Conservation (phyloP, 2,329 filamentous ascomycete genomes). For the Epichloe hybrida region DNA sequence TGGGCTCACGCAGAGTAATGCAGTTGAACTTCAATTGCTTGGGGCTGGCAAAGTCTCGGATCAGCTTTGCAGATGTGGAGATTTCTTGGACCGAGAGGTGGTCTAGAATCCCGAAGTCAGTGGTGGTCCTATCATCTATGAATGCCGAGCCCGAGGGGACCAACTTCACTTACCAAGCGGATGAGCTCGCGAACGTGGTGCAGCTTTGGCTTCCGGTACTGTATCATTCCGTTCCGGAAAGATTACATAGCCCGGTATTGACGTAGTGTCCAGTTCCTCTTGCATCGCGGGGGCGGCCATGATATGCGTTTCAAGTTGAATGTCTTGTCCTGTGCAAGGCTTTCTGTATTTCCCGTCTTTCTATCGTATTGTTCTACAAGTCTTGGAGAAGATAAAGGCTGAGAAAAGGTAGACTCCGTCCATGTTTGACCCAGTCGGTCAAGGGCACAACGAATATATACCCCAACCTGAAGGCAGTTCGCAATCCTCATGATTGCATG, state of each 20-base stretch:
- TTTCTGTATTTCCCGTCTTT: background rate
- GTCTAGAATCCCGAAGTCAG: conserved; percentile 17
- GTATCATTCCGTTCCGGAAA: conserved; percentile 28
- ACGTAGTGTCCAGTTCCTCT: conserved; percentile 22
- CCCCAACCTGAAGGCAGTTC: background rate
- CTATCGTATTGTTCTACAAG: conserved; percentile 1
- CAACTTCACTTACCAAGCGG: conserved; percentile 19
- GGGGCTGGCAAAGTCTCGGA: conserved; percentile 25
- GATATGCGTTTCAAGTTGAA: background rate
- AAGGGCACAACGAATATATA: conserved; percentile 2
- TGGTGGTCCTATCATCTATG: background rate
- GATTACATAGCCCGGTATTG: conserved; percentile 32
- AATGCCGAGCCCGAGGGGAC: background rate
- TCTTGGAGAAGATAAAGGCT: background rate
- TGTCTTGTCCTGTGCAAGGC: background rate
- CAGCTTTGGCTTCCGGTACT: conserved; percentile 20
- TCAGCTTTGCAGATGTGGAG: conserved; percentile 31
- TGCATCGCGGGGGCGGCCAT: conserved; percentile 11
- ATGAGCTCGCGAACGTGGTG: conserved; percentile 18
- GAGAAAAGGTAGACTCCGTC: background rate
- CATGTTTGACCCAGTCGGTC: background rate
- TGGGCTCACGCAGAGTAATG: conserved; percentile 52
- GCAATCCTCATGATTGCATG: background rate
- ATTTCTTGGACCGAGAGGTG: conserved; percentile 43
- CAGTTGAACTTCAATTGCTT: conserved; percentile 39